Conservation (phyloP, 2,329 filamentous ascomycete species). For the Sarocladiaceae sp. region DNA sequence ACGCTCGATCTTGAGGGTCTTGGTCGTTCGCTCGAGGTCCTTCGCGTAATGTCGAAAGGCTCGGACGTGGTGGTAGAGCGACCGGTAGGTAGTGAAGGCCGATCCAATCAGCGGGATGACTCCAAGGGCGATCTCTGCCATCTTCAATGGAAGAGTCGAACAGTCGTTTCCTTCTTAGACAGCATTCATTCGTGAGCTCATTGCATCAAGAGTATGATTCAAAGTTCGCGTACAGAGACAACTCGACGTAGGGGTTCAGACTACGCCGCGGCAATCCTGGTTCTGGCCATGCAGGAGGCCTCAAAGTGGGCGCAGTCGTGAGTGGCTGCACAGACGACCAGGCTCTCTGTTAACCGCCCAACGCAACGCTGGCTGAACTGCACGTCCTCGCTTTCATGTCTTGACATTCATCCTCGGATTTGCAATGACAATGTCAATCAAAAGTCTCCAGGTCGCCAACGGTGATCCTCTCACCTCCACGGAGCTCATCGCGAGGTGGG, state of each 20-base stretch:
- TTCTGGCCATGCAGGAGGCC: conserved; percentile 4
- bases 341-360: too few relatives aligned
- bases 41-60: conserved; percentile 5
- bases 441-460: too few relatives aligned
- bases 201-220: too few relatives aligned
- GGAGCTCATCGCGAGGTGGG: neutral
- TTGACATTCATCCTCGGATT: neutral
- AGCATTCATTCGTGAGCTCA: too few relatives aligned
- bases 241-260: too few relatives aligned
- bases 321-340: neutral
- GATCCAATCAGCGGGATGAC: conserved; percentile 1
- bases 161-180: too few relatives aligned
- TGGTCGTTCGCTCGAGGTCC: conserved; percentile 3
- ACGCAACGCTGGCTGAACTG: too few relatives aligned
- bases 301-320: neutral
- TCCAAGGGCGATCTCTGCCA: conserved; percentile 3
- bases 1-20: neutral
- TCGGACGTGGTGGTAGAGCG: neutral
- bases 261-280: neutral
- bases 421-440: neutral
- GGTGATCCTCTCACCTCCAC: neutral
- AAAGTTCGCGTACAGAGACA: too few relatives aligned
- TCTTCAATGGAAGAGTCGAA: too few relatives aligned
- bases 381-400: too few relatives aligned
- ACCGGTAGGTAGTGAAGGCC: neutral